Percentiles rank a stretch among this genome's conserved stretches.
Conservation (phyloP, 805 yeast genomes). For the Candida ficus region DNA sequence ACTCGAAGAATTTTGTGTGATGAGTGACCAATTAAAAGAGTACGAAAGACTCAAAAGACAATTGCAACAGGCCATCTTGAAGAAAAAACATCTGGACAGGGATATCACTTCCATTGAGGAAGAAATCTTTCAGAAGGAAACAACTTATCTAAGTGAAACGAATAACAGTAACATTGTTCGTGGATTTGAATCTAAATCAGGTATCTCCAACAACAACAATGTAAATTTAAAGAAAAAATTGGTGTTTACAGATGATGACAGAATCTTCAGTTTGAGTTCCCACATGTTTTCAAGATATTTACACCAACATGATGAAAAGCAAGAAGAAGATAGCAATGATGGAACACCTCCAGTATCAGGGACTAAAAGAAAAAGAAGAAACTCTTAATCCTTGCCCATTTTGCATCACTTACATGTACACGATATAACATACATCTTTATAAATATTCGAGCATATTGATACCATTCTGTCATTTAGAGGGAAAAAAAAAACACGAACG, state of each 20-base stretch:
- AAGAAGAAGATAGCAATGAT: constrained; percentile 24
- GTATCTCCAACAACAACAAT: constrained; percentile 33
- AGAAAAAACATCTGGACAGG: constrained; percentile 61
- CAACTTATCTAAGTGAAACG: constrained; percentile 69
- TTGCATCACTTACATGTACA: too few relatives aligned
- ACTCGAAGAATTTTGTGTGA: not conserved
- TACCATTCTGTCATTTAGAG: too few relatives aligned
- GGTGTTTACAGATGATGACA: constrained; percentile 64
- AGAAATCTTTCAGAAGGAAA: constrained; percentile 71
- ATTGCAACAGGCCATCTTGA: constrained; percentile 55
- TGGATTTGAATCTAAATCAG: constrained; percentile 74
- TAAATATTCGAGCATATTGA: too few relatives aligned
- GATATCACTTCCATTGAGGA: constrained; percentile 66
- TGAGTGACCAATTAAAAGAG: constrained; percentile 29
- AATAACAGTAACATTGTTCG: constrained; percentile 75
- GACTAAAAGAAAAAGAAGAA: constrained; percentile 15
- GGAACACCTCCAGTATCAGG: constrained; percentile 17
- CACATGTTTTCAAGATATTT: constrained; percentile 61
- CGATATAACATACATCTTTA: too few relatives aligned
- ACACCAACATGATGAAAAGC: constrained; percentile 48
- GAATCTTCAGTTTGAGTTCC: constrained; percentile 74
- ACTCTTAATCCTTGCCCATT: constrained; percentile 1
- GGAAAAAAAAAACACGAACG: too few relatives aligned
- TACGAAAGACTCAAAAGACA: constrained; percentile 65
- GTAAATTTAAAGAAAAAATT: constrained; percentile 37